Base-by-base conservation (phyloP, 148 eudicot genomes). In the Linanthus parryae region DNA sequence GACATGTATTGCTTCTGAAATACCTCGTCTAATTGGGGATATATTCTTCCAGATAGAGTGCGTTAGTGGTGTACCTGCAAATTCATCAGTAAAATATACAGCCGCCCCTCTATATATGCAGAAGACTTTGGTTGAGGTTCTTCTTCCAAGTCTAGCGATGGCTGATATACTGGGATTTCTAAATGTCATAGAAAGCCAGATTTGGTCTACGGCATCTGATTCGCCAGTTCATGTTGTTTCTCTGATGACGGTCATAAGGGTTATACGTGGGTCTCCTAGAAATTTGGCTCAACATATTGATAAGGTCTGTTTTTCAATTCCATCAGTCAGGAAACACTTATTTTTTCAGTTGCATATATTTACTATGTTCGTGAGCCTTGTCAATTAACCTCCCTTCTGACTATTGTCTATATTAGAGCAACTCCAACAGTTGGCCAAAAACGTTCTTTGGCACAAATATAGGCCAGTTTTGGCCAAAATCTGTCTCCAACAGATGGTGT, bases 181-280 rank as follows among this genome's bases (percentile, higher is more conserved):
- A 51, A 76, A 75, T 62, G 95, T 84, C 26, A 70, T 88, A 44
- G 95, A 88, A 69, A 84, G 96, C 53, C 90, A 88, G 53, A 84
- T 94, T 54, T 94, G 96, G 96, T 94, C 99, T 19, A 94, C 95
- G 15, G 94, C 99, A 35, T 94, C 99, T 71, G 99, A 94, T 74
- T 94, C 99, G 63, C 91, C 95, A 31, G 96, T 88, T 72, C 96
- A 88, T 78, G 70, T 82, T 22, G 84, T 80, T 27, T 75, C 99
- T 30, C 78, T 94, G 45, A 76, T 76, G 78, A 84, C 90, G 57
- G 75, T 94, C 59, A 70, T 80, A 48, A 72, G 99, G 80, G 71
- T 94, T 55, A 67, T 85, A 47, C 95, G 88, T 72, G 82, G 85
- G 64, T 88, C 91, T 62, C 88, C 99, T 42, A 79, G 91, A 76